phyloP scores from a whole-genome alignment of 192 early-diverging fungal genomes.

The Coemansia sp. region DNA sequence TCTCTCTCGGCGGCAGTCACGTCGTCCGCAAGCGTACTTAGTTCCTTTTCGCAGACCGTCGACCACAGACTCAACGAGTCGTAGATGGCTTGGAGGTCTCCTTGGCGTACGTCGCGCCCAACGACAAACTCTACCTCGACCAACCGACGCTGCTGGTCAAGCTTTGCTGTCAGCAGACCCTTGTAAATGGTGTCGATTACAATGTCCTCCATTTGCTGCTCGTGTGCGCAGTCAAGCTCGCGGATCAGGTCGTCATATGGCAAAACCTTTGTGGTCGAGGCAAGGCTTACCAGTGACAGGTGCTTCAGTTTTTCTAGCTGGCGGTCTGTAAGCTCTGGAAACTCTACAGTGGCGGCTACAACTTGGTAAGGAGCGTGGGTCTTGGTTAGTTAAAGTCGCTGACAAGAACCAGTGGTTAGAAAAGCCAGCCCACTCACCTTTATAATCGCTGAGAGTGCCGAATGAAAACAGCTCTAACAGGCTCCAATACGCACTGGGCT shows the following conservation, averaged over 20 bases:
- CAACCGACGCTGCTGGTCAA: constrained; percentile 43
- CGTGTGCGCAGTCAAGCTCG: constrained; percentile 26
- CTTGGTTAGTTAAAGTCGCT: too few species aligned
- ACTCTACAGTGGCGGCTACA: constrained; percentile 8
- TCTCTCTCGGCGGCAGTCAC: constrained; percentile 15
- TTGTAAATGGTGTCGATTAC: constrained; percentile 48
- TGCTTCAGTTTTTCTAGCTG: constrained; percentile 44
- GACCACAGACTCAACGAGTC: constrained; percentile 29
- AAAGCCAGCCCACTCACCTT: constrained; percentile 6
- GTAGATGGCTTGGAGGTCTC: constrained; percentile 31
- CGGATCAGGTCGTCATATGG: constrained; percentile 26
- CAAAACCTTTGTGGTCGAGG: constrained; percentile 24
- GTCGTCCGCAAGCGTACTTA: constrained; percentile 8
- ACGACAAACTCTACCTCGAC: constrained; percentile 40
- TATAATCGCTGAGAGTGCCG: constrained; percentile 31
- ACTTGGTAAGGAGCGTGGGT: not conserved
- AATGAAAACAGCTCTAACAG: constrained; percentile 39
- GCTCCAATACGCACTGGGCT: constrained; percentile 19
- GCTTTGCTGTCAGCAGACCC: constrained; percentile 34
- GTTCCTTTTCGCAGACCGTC: constrained; percentile 19
- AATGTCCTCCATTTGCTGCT: constrained; percentile 45
- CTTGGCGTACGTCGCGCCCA: constrained; percentile 38
- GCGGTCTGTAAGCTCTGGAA: constrained; percentile 20
- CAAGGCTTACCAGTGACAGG: constrained; percentile 35
- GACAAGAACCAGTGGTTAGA: not conserved